A percentile compares a stretch with the other conserved stretches of the same genome.
phyloP scores from a whole-genome alignment of 768 basidiomycete genomes.

The Epithele typhae region DNA sequence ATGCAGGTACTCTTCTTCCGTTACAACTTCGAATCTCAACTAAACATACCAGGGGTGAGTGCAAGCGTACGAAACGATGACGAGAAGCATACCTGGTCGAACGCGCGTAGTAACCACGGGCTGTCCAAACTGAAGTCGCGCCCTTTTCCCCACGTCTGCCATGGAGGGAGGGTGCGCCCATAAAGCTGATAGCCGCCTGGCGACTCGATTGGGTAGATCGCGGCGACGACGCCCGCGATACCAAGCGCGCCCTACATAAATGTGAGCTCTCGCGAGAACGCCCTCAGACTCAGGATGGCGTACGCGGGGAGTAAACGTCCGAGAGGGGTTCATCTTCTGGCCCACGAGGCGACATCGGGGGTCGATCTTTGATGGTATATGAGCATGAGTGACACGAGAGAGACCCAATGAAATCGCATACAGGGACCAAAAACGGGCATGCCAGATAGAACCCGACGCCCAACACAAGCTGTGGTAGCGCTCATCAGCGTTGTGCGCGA shows the following conservation, averaged over 20 bases:
- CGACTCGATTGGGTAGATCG: conserved; percentile 61
- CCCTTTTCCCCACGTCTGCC: conserved; percentile 61
- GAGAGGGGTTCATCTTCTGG: conserved; percentile 74
- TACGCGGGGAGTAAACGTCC: conserved; percentile 61
- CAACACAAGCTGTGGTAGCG: conserved; percentile 53
- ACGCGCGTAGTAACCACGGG: conserved; percentile 59
- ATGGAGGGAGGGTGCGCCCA: conserved; percentile 59
- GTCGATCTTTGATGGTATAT: conserved; percentile 39
- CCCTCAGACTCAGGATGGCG: no score
- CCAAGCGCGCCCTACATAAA: conserved; percentile 69
- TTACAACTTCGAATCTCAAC: conserved; percentile 49
- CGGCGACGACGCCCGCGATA: conserved; percentile 60
- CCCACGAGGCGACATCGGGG: conserved; percentile 54
- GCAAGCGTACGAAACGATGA: no score
- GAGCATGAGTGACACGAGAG: no score
- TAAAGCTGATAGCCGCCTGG: conserved; percentile 66
- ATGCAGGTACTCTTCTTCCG: conserved; percentile 44
- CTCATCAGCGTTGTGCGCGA: no score
- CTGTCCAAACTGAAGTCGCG: conserved; percentile 38
- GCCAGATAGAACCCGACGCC: conserved; percentile 64
- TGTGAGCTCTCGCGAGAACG: no score
- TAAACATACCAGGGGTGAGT: conserved; percentile 14
- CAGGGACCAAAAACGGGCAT: conserved; percentile 59
- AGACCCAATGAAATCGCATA: conserved; percentile 21
- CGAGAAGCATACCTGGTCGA: conserved; percentile 48